Conservation (phyloP, 257 asterid genomes). For the Nicotiana noctiflora region DNA sequence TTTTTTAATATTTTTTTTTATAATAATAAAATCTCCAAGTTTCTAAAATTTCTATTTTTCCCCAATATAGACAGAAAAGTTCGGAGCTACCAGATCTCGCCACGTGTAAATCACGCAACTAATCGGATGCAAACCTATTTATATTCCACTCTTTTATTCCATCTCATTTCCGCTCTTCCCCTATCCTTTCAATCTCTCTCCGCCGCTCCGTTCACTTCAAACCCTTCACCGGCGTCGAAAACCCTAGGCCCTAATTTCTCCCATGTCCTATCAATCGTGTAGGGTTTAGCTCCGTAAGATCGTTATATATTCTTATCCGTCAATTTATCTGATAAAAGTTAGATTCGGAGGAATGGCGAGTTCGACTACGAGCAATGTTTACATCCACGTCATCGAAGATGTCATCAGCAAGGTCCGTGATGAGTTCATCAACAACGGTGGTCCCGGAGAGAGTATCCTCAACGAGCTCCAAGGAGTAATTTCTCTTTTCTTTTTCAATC, state of each 20-base stretch:
- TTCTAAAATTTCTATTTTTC: neutral
- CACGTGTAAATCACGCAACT: constrained; percentile 25
- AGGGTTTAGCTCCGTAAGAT: neutral
- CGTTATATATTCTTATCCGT: neutral
- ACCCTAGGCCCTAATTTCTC: constrained; percentile 17
- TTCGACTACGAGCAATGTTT: constrained; percentile 68
- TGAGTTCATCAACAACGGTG: constrained; percentile 63
- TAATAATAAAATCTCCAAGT: neutral
- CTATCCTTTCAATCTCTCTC: neutral
- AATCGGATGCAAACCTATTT: constrained; percentile 54
- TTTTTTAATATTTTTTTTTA: too few relatives aligned
- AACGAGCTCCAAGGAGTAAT: constrained; percentile 88
- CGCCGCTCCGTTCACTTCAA: constrained; percentile 11
- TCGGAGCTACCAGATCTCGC: constrained; percentile 7
- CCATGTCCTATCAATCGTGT: neutral
- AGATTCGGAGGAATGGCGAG: constrained; percentile 47
- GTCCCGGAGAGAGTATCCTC: constrained; percentile 86
- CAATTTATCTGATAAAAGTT: constrained; percentile 3
- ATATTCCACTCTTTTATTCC: constrained; percentile 33
- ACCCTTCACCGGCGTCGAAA: constrained; percentile 10
- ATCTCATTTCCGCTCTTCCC: constrained; percentile 28
- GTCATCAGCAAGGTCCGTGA: constrained; percentile 86
- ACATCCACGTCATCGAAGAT: constrained; percentile 82
- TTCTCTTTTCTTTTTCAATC: neutral
- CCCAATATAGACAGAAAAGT: neutral